Base-by-base conservation (phyloP, 2,329 filamentous ascomycete genomes). In the Ramularia endophylla region DNA sequence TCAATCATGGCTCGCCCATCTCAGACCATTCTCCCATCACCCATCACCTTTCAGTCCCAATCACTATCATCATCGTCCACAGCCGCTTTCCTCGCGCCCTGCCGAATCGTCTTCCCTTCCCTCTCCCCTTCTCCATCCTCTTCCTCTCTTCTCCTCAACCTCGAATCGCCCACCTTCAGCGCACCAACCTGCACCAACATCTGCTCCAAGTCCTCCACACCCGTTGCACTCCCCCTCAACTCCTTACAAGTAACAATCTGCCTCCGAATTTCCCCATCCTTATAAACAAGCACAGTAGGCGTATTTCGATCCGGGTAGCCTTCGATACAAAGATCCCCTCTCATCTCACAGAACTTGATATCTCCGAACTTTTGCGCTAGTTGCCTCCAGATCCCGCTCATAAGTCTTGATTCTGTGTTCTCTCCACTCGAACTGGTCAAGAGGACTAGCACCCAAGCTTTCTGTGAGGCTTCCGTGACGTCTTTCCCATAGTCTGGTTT, bases 341-440 rank as follows among this genome's bases (percentile, higher is more conserved):
- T 78, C 54, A 98, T 97, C 68, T 97, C 87, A 64, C 90, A 97
- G 66, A 98, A 98, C 68, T 98, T 98, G 64, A 98, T 72, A 51
- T 98, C 90, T 15, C 88, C 87, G 59, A 88, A 98, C 58, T 90
- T 87, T 45, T 67, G 69, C 1, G 92, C 90, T 29, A 92, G 75
- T 58, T 88, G 80, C 27, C 83, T 75, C 89, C 90, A 98, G 15
- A 95, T 72, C 59, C 94, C 85, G 1, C 82, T 81, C 54, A 97
- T 67, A 3, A 95, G 72, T 45, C 85, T 77, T 3, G 88, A 94
- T 66, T 97, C 89, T 25, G 83, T 75, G 58, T 95, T 95, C 38
- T 78, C 85, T 36, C 85, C 83, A 44, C 81, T 70, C 0, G 85
- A 77, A 4, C 85, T 87, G 5, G 83, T 90, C 37, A 97, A 73